A percentile compares a stretch with the other conserved stretches of the same genome.
These are phyloP conservation scores for Neophaeococcomyces aloes DNA, from an alignment of 2,329 filamentous ascomycete species.

Conservation along the genomic window DNA sequence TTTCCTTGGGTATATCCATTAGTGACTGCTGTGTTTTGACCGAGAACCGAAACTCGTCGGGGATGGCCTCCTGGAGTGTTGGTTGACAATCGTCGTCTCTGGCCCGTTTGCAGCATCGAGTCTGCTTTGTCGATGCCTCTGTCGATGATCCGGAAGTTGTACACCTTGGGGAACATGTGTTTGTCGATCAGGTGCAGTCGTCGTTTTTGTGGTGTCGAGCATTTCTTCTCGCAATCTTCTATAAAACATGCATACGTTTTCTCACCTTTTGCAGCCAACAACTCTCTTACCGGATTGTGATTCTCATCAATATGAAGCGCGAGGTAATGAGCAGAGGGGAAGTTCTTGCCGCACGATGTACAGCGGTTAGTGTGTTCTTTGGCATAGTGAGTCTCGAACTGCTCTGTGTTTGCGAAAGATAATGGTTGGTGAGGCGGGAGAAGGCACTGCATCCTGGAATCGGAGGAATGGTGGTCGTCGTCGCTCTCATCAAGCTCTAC, in stretches of 20 bases:
- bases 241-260: constrained; percentile 88
- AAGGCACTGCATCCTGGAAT: constrained; percentile 60
- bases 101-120: constrained; percentile 59
- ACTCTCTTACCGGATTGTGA: constrained; percentile 69
- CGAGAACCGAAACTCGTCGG: neutral
- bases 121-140: constrained; percentile 74
- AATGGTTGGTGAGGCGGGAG: constrained; percentile 68
- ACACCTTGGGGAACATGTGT: constrained; percentile 79
- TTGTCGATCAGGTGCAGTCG: constrained; percentile 87
- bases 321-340: constrained; percentile 73
- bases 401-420: constrained; percentile 61
- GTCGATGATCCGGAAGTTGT: constrained; percentile 78
- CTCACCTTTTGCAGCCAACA: constrained; percentile 67
- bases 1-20: too few relatives aligned
- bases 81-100: constrained; percentile 27
- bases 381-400: constrained; percentile 80
- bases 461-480: constrained; percentile 19
- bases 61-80: constrained; percentile 3
- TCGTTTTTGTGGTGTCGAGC: constrained; percentile 71
- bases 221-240: constrained; percentile 75
- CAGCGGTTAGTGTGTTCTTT: constrained; percentile 77
- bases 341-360: constrained; percentile 72
- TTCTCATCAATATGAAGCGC: constrained; percentile 80
- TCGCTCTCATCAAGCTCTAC: constrained; percentile 37
- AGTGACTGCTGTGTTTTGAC: neutral